Percentiles rank a stretch among this genome's conserved stretches.
Evolutionary conservation across 306 rosid species (phyloP).

Genomic region (Astragalus membranaceus): DNA sequence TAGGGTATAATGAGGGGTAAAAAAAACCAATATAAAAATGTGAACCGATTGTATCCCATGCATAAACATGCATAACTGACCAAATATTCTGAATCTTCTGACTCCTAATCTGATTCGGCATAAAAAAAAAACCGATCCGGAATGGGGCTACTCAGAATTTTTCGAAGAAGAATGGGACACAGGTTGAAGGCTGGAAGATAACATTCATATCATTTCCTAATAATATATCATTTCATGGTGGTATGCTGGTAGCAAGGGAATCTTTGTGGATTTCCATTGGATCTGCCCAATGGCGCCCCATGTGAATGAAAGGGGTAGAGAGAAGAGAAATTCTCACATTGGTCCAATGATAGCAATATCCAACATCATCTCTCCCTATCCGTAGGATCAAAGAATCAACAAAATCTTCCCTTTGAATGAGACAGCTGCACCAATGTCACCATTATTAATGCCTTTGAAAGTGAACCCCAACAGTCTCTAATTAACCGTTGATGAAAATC

Average conservation of each 20-base stretch:
- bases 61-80: too few relatives aligned
- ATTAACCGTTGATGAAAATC: conserved; percentile 13
- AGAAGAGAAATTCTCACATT: background rate
- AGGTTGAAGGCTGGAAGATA: conserved; percentile 14
- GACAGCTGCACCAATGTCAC: conserved; percentile 41
- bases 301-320: conserved; percentile 33
- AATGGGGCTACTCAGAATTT: background rate
- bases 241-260: conserved; percentile 3
- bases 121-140: background rate
- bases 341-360: conserved; percentile 55
- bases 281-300: conserved; percentile 17
- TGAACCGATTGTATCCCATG: too few relatives aligned
- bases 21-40: too few relatives aligned
- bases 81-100: too few relatives aligned
- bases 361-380: conserved; percentile 44
- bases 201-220: background rate
- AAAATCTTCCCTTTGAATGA: conserved; percentile 47
- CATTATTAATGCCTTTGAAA: conserved; percentile 24
- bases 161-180: background rate
- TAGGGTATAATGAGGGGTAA: too few relatives aligned
- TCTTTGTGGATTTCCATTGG: conserved; percentile 19
- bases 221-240: background rate
- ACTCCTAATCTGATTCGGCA: background rate
- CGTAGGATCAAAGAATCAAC: conserved; percentile 55
- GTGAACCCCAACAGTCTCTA: conserved; percentile 22